Evolutionary conservation across 2,329 filamentous ascomycete species (phyloP).

Genomic region (Xylaria digitata): DNA sequence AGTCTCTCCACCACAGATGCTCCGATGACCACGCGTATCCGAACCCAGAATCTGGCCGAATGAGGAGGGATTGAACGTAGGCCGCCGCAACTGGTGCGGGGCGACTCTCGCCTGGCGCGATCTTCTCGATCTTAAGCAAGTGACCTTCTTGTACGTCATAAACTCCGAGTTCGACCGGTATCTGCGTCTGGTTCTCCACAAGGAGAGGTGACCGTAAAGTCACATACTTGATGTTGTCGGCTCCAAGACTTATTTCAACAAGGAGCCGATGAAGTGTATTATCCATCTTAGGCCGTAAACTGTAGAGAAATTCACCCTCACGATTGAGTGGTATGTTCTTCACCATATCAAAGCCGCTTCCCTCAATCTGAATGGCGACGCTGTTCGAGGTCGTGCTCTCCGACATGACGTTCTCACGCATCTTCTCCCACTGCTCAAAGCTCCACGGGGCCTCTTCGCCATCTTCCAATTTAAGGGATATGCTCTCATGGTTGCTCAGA

Average conservation of each 20-base stretch:
- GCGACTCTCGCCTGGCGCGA: conserved; percentile 87
- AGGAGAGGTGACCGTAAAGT: conserved; percentile 91
- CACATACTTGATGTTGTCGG: conserved; percentile 97
- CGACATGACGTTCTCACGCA: conserved; percentile 89
- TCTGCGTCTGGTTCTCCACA: conserved; percentile 96
- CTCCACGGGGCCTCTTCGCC: conserved; percentile 94
- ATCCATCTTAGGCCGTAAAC: conserved; percentile 86
- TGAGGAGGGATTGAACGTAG: conserved; percentile 86
- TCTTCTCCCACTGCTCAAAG: conserved; percentile 96
- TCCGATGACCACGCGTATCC: conserved; percentile 96
- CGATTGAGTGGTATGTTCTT: conserved; percentile 89
- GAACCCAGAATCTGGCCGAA: conserved; percentile 94
- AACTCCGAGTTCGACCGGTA: conserved; percentile 92
- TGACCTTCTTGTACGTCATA: conserved; percentile 89
- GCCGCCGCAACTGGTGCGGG: conserved; percentile 93
- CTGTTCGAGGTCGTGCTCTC: conserved; percentile 80
- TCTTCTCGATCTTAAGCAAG: conserved; percentile 97
- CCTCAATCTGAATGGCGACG: conserved; percentile 86
- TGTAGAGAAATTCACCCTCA: conserved; percentile 94
- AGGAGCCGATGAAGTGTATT: conserved; percentile 87
- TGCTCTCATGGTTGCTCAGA: conserved; percentile 68
- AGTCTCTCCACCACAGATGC: conserved; percentile 89
- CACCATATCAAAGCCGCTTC: conserved; percentile 91
- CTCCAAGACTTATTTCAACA: conserved; percentile 89
- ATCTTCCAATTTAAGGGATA: conserved; percentile 82